Evolutionary conservation across 768 basidiomycete species (phyloP), one percentile per base, ranked within the genome.

Genomic region (Agaricus subrufescens): DNA sequence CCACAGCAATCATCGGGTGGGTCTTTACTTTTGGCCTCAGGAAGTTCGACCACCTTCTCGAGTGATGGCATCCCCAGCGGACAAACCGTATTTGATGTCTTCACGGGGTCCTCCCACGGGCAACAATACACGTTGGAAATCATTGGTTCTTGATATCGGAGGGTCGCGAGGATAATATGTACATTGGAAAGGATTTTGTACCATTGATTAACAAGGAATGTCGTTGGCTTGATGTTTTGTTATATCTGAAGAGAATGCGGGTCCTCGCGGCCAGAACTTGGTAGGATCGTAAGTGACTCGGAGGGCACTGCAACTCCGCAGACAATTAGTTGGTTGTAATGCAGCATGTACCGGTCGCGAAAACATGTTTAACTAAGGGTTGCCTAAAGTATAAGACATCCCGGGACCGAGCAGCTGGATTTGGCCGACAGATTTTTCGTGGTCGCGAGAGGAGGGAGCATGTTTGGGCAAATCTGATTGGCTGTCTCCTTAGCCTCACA

Each of bases 41-140:
- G 69, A 2, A 82, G 80, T 8, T 78, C 76, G 15, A 78, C 80
- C 4, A 56, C 70, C 10, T 86, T 79, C 66, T 73, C 77, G 30
- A 82, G 80, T 60, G 75, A 76, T 57, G 73, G 69, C 2, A 64
- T 70, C 38, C 83, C 82, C n/a, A 83, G 79, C 63, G 83, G 82
- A 7, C 65, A 64, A 8, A 74, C 74, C 0, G 75, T 73, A 4
- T 73, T 66, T 59, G 58, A 68, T 8, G 75, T 79, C 10, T 75
- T 66, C 60, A 69, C 71, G 3, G 75, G 73, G 10, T 61, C 65
- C 30, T 66, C 63, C 46, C 67, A 70, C 50, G 47, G 65, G 2
- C 61, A 74, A 54, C 67, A 66, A 49, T 78, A 73, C 54, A 74
- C 70, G 0, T 67, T 79, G 29, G 62, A 66, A 11, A 75, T 79